Conservation (phyloP, 768 basidiomycete species). For the Pleurotus eryngii region DNA sequence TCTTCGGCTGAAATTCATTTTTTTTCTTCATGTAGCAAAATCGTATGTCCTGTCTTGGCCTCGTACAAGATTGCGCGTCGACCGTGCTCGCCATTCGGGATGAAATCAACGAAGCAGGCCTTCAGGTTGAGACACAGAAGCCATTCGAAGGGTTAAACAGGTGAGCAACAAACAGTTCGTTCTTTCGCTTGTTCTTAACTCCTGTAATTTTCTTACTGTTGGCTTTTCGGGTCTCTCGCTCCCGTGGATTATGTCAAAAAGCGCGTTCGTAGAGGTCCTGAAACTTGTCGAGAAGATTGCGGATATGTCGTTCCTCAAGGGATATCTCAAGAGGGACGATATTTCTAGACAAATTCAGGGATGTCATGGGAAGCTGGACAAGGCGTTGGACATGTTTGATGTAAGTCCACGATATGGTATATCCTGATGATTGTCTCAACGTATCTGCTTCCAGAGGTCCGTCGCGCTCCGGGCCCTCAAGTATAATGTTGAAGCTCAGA, state of each 20-base stretch:
- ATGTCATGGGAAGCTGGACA: conserved; percentile 51
- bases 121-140: conserved; percentile 44
- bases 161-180: conserved; percentile 24
- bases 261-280: neutral
- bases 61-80: conserved; percentile 71
- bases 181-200: neutral
- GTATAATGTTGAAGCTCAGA: conserved; percentile 41
- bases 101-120: conserved; percentile 60
- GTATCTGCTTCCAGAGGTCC: conserved; percentile 10
- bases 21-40: conserved; percentile 47
- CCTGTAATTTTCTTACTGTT: neutral
- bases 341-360: conserved; percentile 44
- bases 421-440: neutral
- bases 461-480: conserved; percentile 54
- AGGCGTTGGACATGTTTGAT: conserved; percentile 50
- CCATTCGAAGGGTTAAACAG: conserved; percentile 51
- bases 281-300: conserved; percentile 25
- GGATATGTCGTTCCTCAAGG: conserved; percentile 52
- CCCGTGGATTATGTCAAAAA: neutral
- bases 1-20: too few relatives aligned
- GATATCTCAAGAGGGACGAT: conserved; percentile 61
- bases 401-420: conserved; percentile 24
- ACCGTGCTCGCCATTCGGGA: conserved; percentile 61
- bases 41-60: conserved; percentile 60
- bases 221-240: neutral